phyloP scores from a whole-genome alignment of 2,329 filamentous ascomycete genomes.

The Neofusicoccum laricinum region DNA sequence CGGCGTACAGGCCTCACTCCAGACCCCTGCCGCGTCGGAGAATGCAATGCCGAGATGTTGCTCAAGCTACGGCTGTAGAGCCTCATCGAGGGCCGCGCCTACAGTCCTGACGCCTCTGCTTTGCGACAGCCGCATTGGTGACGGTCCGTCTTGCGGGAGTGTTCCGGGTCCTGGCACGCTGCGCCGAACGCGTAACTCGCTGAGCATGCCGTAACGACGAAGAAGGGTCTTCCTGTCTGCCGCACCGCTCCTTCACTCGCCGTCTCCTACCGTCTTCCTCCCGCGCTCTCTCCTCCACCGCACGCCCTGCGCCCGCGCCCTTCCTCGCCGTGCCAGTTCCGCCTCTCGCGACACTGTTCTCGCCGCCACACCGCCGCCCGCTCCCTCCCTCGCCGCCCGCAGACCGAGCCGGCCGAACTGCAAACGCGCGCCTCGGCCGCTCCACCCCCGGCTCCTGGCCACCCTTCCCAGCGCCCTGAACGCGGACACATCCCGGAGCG shows the following conservation, averaged over 20 bases:
- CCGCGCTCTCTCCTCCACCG: slow-evolving; percentile 11
- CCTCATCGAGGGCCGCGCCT: slow-evolving; percentile 10
- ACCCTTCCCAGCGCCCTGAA: neutral
- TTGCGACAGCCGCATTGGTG: slow-evolving; percentile 5
- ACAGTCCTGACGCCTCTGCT: neutral
- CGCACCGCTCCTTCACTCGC: slow-evolving; percentile 14
- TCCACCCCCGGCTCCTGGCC: neutral
- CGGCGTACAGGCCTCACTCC: slow-evolving; percentile 5
- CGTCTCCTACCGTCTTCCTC: slow-evolving; percentile 1
- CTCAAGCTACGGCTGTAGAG: slow-evolving; percentile 15
- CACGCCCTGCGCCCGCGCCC: neutral
- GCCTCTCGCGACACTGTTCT: neutral
- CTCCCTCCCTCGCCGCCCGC: neutral
- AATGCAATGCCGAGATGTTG: slow-evolving; percentile 13
- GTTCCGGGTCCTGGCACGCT: neutral
- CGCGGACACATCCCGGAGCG: neutral
- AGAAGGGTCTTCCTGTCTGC: slow-evolving; percentile 13
- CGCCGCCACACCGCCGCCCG: neutral
- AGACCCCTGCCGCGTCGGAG: slow-evolving; percentile 11
- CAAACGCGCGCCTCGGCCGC: slow-evolving; percentile 6
- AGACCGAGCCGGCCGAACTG: slow-evolving; percentile 4
- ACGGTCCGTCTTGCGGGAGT: neutral
- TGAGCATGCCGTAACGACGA: slow-evolving; percentile 8
- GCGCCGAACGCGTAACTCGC: slow-evolving; percentile 14
- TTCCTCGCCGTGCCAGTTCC: neutral